phyloP scores from a whole-genome alignment of 805 yeast species.

The Starmerella kuoi region DNA sequence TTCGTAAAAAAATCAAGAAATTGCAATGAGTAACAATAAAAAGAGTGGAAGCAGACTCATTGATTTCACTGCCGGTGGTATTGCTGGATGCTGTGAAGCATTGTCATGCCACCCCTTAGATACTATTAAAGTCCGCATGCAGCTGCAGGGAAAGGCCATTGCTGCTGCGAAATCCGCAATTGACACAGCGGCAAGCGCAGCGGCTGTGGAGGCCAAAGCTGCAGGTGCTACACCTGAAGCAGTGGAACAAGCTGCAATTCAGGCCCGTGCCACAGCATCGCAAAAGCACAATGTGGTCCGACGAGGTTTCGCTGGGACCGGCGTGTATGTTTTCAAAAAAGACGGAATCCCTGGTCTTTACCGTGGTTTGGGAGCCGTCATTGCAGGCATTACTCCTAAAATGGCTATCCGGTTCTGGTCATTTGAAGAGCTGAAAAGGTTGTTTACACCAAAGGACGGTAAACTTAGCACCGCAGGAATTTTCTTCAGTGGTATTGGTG shows the following conservation, averaged over 20 bases:
- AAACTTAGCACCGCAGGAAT: constrained; percentile 66
- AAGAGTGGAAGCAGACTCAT: constrained; percentile 24
- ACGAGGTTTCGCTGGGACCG: constrained; percentile 80
- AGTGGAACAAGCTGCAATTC: constrained; percentile 9
- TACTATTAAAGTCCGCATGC: constrained; percentile 96
- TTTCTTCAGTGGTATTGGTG: constrained; percentile 89
- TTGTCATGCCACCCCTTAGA: constrained; percentile 96
- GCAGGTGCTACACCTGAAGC: constrained; percentile 10
- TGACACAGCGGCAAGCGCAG: constrained; percentile 18
- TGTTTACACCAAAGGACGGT: constrained; percentile 47
- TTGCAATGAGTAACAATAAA: constrained; percentile 14
- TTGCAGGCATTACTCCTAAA: constrained; percentile 93
- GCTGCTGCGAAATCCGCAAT: constrained; percentile 21
- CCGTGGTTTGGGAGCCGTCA: constrained; percentile 94
- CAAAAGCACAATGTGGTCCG: constrained; percentile 36
- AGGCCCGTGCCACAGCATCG: constrained; percentile 22
- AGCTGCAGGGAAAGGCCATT: constrained; percentile 55
- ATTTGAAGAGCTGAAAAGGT: constrained; percentile 72
- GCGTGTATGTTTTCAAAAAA: constrained; percentile 57
- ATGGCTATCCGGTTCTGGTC: constrained; percentile 96
- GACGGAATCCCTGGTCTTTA: constrained; percentile 80
- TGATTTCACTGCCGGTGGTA: constrained; percentile 71
- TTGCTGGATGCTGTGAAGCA: constrained; percentile 97
- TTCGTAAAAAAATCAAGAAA: background rate
- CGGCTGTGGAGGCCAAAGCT: constrained; percentile 10